Conservation (phyloP, 1,284 basidiomycete species). For the Leccinum subspadiceum region DNA sequence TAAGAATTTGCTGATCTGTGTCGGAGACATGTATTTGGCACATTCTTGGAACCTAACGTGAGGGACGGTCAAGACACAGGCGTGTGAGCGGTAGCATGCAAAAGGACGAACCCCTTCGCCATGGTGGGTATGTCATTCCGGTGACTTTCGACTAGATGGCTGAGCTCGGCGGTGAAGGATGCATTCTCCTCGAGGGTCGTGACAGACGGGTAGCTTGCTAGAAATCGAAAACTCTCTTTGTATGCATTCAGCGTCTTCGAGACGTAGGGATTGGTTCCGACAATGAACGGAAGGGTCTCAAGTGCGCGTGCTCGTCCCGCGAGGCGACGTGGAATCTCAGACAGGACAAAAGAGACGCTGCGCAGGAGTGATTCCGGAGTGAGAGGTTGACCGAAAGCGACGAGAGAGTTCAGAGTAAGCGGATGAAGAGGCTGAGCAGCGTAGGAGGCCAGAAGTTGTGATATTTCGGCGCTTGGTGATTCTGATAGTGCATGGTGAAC, state of each 20-base stretch:
- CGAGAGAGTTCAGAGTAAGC: conserved; percentile 64
- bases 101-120: conserved; percentile 72
- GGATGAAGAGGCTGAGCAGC: conserved; percentile 41
- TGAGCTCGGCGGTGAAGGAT: conserved; percentile 65
- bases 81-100: background rate
- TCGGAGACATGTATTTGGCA: conserved; percentile 76
- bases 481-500: conserved; percentile 26
- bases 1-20: conserved; percentile 75
- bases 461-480: conserved; percentile 25
- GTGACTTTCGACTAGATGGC: conserved; percentile 73
- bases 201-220: conserved; percentile 70
- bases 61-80: conserved; percentile 4
- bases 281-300: conserved; percentile 79
- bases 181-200: conserved; percentile 69
- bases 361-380: conserved; percentile 65
- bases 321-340: conserved; percentile 72
- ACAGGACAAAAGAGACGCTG: conserved; percentile 67
- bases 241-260: conserved; percentile 73
- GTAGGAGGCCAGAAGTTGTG: conserved; percentile 32
- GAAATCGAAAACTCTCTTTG: conserved; percentile 69
- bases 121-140: conserved; percentile 87
- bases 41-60: conserved; percentile 79
- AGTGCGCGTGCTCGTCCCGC: conserved; percentile 69
- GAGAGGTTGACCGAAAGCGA: conserved; percentile 72
- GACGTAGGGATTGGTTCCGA: conserved; percentile 88